Evolutionary conservation across 768 basidiomycete genomes (phyloP), one percentile per base, ranked within the genome.

Genomic region (Lactifluus piperatus): DNA sequence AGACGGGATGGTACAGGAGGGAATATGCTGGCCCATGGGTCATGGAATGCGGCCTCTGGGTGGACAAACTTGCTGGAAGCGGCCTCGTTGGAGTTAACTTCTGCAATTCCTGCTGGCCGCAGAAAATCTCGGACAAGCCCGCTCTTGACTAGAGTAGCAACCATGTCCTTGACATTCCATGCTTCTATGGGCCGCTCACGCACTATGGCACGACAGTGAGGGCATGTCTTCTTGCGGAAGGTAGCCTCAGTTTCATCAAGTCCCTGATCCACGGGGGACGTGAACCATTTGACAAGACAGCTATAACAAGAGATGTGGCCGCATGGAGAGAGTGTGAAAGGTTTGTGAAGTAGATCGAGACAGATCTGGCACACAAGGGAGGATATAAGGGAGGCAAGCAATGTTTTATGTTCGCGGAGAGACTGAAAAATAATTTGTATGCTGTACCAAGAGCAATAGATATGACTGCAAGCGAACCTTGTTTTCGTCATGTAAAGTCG

Each of bases 221-320:
- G 78, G 59, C 70, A 76, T 7, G 71, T 75, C 71, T 71, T 80
- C 68, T 63, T 76, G 66, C 68, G 74, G 58, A 34, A 56, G 29
- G 41, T 27, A 9, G 18, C 54, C n/a, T 51, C 54, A 29, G 14
- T 26, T 30, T 36, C 54, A 51, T 32, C 54, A 13, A 44, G 54
- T 39, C 39, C 49, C 29, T 56, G 59, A 46, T 56, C 46, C 18
- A 78, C 76, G 4, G 79, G 83, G 70, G 91, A 92, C 89, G 79
- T 83, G 70, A 91, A 92, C 89, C 89, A 92, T 34, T 77, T 76
- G 18, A 91, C 77, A 11, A 92, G 81, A 66, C 89, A 90, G 16
- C 71, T 67, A 59, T 89, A 79, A 65, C 88, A 91, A 3, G 81
- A 81, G 49, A 86, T 74, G 62, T 89, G 87, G 5, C 88, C 88